Evolutionary conservation across 257 asterid species (phyloP).

Genomic region (Lycium ferocissimum): DNA sequence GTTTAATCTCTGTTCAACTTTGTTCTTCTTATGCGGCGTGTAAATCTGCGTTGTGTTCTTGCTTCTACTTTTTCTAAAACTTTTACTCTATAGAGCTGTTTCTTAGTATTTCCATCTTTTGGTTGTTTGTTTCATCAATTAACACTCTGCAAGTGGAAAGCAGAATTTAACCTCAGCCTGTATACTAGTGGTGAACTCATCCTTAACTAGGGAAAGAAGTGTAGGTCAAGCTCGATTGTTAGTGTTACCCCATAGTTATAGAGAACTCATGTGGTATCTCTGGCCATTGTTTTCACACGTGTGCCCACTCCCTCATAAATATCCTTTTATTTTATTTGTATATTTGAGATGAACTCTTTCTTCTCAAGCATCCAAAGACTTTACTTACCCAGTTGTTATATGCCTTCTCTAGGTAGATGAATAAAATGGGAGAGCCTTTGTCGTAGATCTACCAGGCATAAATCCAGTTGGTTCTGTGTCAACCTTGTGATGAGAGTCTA

Average conservation of each 20-base stretch:
- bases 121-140: no score
- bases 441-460: not conserved
- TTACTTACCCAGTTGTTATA: not conserved
- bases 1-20: no score
- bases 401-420: constrained; percentile 9
- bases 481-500: not conserved
- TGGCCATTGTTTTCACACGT: not conserved
- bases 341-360: not conserved
- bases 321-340: not conserved
- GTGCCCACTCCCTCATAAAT: not conserved
- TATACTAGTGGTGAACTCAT: not conserved
- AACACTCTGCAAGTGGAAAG: no score
- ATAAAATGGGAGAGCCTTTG: not conserved
- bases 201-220: not conserved
- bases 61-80: no score
- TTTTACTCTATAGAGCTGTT: no score
- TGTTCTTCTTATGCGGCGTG: no score
- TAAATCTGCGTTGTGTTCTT: no score
- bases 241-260: not conserved
- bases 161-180: not conserved
- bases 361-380: not conserved
- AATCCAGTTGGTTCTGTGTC: not conserved
- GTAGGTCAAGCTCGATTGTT: not conserved
- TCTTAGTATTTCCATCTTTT: no score
- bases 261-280: not conserved